Percentiles rank a stretch among this genome's conserved stretches.
phyloP scores from a whole-genome alignment of 495 filamentous ascomycete genomes.

The Penicillium coffeae region DNA sequence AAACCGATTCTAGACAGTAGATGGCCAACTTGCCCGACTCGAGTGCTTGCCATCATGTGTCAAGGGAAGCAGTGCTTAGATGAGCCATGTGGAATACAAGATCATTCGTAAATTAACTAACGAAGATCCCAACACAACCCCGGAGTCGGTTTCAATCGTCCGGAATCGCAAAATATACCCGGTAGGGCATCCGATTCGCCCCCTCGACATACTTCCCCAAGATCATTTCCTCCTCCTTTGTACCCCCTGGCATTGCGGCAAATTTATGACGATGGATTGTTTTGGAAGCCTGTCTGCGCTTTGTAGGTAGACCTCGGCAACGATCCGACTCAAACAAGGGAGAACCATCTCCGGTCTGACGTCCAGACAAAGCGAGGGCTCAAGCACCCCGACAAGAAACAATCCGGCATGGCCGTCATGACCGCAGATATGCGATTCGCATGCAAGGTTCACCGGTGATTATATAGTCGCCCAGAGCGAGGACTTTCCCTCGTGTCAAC shows the following conservation, averaged over 20 bases:
- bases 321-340: background rate
- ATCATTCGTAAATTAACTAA: no score
- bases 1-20: no score
- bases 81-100: no score
- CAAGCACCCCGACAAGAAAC: background rate
- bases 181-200: background rate
- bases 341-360: background rate
- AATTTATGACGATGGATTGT: no score
- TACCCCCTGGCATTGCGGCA: background rate
- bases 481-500: constrained; percentile 11
- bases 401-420: background rate
- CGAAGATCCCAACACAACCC: background rate
- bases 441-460: constrained; percentile 13
- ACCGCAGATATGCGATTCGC: background rate
- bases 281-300: no score
- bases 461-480: background rate
- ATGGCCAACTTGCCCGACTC: no score
- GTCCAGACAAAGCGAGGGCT: background rate
- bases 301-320: background rate
- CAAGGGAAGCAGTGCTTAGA: no score
- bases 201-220: background rate
- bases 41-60: no score
- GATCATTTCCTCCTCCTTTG: background rate
- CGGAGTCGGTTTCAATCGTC: background rate
- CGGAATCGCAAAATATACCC: background rate